phyloP scores from a whole-genome alignment of 2,329 filamentous ascomycete genomes.

The Cordyceps pruinosa region DNA sequence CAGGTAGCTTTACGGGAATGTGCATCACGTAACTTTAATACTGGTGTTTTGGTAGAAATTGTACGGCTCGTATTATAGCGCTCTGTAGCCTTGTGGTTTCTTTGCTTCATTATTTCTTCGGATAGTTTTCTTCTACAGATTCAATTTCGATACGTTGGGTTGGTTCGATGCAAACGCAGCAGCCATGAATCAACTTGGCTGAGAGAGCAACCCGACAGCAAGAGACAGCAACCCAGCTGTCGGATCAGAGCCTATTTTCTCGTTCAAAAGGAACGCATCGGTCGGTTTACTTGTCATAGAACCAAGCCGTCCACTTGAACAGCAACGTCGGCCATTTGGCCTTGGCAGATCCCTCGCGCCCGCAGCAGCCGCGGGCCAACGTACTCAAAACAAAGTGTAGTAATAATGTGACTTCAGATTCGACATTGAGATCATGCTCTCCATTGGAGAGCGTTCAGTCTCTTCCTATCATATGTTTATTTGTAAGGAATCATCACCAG shows the following conservation, averaged over 20 bases:
- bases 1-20: too few relatives aligned
- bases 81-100: not conserved
- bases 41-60: not conserved
- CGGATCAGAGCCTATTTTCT: too few relatives aligned
- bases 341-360: not conserved
- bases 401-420: constrained; percentile 49
- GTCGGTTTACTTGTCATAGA: too few relatives aligned
- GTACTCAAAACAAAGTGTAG: not conserved
- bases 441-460: constrained; percentile 50
- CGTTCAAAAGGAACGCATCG: too few relatives aligned
- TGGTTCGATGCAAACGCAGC: too few relatives aligned
- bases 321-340: not conserved
- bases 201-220: too few relatives aligned
- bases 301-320: not conserved
- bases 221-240: too few relatives aligned
- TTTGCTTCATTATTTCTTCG: not conserved
- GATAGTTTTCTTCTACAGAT: not conserved
- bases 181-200: too few relatives aligned
- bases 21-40: not conserved
- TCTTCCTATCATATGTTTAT: constrained; percentile 60
- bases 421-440: constrained; percentile 55
- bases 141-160: too few relatives aligned
- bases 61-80: not conserved
- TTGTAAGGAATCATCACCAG: constrained; percentile 55
- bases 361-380: not conserved